phyloP scores from a whole-genome alignment of 2,329 filamentous ascomycete species.

The Pseudogymnoascus sp. region DNA sequence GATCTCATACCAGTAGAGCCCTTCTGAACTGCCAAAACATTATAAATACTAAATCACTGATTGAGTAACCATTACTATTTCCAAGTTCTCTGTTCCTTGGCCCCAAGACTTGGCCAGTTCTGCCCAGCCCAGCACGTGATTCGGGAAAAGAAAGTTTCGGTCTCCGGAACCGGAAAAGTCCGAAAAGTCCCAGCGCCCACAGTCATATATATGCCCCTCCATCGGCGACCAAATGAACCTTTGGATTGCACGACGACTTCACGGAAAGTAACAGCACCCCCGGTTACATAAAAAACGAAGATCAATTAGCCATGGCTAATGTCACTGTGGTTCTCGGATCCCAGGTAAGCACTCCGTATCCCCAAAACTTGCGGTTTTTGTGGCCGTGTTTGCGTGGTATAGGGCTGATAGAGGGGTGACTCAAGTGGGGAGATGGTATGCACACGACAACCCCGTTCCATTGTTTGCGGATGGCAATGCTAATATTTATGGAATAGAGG shows the following conservation, averaged over 20 bases:
- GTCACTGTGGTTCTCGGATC: slow-evolving; percentile 9
- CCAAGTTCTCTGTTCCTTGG: not conserved
- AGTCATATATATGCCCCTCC: slow-evolving; percentile 1
- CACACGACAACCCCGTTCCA: not conserved
- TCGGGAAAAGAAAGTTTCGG: not conserved
- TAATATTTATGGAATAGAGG: slow-evolving; percentile 1
- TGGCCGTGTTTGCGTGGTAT: not conserved
- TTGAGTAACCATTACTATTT: not conserved
- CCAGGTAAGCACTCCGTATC: not conserved
- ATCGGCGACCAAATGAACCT: not conserved
- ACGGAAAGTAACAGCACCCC: slow-evolving; percentile 6
- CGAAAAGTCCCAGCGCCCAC: not conserved
- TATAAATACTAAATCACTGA: not conserved
- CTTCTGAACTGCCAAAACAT: not conserved
- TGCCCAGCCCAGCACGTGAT: not conserved
- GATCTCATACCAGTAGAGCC: not conserved
- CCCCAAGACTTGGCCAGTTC: not conserved
- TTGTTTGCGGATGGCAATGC: not conserved
- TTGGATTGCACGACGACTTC: slow-evolving; percentile 9
- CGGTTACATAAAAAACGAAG: slow-evolving; percentile 10
- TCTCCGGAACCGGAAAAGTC: slow-evolving; percentile 1
- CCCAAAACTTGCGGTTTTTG: not conserved
- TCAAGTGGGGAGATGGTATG: slow-evolving; percentile 10
- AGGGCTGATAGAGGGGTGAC: slow-evolving; percentile 8
- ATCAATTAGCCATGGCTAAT: slow-evolving; percentile 10